These are phyloP conservation scores for Theileria annulata DNA, from an alignment of 169 alveolate genomes.

Conservation along the genomic window DNA sequence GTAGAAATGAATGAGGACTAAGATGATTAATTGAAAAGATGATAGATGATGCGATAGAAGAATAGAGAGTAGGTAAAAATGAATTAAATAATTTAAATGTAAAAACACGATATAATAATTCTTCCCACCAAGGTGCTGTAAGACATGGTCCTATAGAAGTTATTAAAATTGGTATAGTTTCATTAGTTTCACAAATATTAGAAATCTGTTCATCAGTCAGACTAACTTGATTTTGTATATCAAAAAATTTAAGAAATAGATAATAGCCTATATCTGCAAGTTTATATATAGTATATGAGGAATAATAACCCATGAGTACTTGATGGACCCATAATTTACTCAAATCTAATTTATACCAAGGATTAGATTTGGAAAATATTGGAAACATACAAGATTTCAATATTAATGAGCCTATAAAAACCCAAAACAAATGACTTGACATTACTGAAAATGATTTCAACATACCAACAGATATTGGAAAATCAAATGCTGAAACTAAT, in stretches of 20 bases:
- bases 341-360: slow-evolving; percentile 33
- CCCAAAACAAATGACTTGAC: slow-evolving; percentile 54
- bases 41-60: slow-evolving; percentile 46
- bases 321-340: slow-evolving; percentile 53
- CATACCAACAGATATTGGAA: slow-evolving; percentile 36
- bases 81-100: slow-evolving; percentile 34
- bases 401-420: slow-evolving; percentile 34
- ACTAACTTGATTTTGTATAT: background rate
- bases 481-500: slow-evolving; percentile 41
- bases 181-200: slow-evolving; percentile 40
- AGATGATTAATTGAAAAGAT: slow-evolving; percentile 68
- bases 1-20: slow-evolving; percentile 47
- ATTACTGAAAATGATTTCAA: slow-evolving; percentile 34
- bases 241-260: background rate
- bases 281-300: slow-evolving; percentile 37
- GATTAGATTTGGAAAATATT: background rate
- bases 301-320: slow-evolving; percentile 44
- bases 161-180: slow-evolving; percentile 37
- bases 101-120: slow-evolving; percentile 67
- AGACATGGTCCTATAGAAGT: slow-evolving; percentile 71
- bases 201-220: slow-evolving; percentile 19
- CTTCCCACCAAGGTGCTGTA: slow-evolving; percentile 79
- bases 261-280: slow-evolving; percentile 29
- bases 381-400: slow-evolving; percentile 30
- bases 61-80: slow-evolving; percentile 25